Evolutionary conservation across 202 grass and related monocot genomes (phyloP), one percentile per base, ranked within the genome.

Genomic region (Schoenoplectus triqueter): DNA sequence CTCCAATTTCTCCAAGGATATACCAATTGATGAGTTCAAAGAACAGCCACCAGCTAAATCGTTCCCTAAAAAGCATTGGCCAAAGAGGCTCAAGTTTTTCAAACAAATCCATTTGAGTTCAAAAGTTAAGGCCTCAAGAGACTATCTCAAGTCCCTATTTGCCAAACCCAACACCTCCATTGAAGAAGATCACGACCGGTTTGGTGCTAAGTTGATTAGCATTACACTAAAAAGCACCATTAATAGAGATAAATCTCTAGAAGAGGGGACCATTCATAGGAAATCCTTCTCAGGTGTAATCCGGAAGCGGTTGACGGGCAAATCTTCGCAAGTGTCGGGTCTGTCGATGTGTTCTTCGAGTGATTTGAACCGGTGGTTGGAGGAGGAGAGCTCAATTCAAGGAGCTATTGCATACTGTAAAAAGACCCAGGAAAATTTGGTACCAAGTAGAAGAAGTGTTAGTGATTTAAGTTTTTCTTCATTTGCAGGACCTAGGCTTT

Each of bases 321-420:
- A 82, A 64, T 75, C 81, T 0, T 87, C 85, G 4, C 78, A 77
- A 13, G 74, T 66, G 44, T 85, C 80, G 2, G 69, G 84, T 55
- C 88, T 83, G 5, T 89, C 90, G 1, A 81, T 87, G 19, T 97
- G 82, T 84, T 94, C 92, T 0, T 90, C 88, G 0, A 74, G 73
- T 45, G 41, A 83, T 67, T 41, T 87, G 40, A 95, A 89, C 85
- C 86, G 68, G 13, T 84, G 86, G 56, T 90, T 89, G 1, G 93
- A 98, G 68, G 75, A 64, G 88, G 96, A 94, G 18, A 88, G 88
- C 45, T 87, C 91, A 10, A 94, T 98, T 66, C 96, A 95, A 72
- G 96, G 96, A 18, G 96, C 96, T 65, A 95, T 98, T 76, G 91
- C 96, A 5, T 92, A 98, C 86, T 95, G 96, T 90, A 98, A 95